These are phyloP conservation scores for Ceratobasidium sp. DNA, from an alignment of 1,284 basidiomycete genomes.

Conservation along the genomic window DNA sequence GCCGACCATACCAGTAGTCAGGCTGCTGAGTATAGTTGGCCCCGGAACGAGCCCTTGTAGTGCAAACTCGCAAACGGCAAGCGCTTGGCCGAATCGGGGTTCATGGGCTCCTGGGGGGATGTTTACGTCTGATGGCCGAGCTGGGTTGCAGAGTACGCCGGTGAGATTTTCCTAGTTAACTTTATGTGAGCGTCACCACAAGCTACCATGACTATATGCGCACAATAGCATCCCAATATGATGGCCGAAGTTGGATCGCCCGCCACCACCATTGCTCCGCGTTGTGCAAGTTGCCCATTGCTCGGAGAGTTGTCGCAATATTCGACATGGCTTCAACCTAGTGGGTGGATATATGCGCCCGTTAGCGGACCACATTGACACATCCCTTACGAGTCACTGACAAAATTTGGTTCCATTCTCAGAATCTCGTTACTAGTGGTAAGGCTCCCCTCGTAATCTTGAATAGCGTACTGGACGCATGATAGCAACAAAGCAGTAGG, in stretches of 20 bases:
- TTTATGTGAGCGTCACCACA: background rate
- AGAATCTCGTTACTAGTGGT: conserved; percentile 47
- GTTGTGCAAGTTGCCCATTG: conserved; percentile 54
- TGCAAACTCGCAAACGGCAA: conserved; percentile 55
- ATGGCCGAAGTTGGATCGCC: conserved; percentile 57
- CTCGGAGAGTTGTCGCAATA: conserved; percentile 62
- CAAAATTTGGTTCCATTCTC: conserved; percentile 55
- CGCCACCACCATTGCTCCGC: conserved; percentile 61
- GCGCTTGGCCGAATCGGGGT: conserved; percentile 52
- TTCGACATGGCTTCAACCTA: conserved; percentile 63
- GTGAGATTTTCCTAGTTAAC: conserved; percentile 56
- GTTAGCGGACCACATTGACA: background rate
- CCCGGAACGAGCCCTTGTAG: conserved; percentile 49
- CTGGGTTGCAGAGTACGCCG: conserved; percentile 55
- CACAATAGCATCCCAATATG: conserved; percentile 58
- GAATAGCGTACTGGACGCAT: conserved; percentile 54
- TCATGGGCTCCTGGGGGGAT: conserved; percentile 8
- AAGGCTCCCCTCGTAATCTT: conserved; percentile 50
- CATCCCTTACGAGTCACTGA: conserved; percentile 46
- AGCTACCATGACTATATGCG: conserved; percentile 46
- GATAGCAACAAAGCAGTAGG: conserved; percentile 55
- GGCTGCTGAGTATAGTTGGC: conserved; percentile 45
- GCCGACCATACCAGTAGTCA: conserved; percentile 23
- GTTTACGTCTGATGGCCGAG: conserved; percentile 20
- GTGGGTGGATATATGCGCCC: conserved; percentile 9